Conservation (phyloP, 2,329 filamentous ascomycete species). For the Beauveria brongniartii region DNA sequence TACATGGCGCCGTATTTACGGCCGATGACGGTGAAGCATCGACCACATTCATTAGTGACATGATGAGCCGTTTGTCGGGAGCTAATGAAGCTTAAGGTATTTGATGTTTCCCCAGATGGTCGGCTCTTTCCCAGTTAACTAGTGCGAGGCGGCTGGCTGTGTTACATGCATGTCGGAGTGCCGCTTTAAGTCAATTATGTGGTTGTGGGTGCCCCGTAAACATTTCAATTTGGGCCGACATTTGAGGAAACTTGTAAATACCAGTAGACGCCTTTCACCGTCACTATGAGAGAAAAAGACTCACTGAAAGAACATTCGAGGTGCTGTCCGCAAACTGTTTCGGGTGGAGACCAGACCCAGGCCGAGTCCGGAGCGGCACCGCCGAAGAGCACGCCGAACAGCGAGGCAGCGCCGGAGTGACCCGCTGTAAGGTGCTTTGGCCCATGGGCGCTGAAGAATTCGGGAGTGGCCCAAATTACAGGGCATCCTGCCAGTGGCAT, state of each 20-base stretch:
- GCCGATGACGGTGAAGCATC: not conserved
- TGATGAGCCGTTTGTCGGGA: too few species aligned
- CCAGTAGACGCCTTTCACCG: too few species aligned
- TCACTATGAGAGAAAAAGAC: too few species aligned
- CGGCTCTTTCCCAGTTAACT: not conserved
- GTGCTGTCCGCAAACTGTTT: not conserved
- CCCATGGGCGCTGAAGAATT: not conserved
- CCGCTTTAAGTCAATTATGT: not conserved
- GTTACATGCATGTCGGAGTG: not conserved
- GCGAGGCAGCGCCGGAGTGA: not conserved
- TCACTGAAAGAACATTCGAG: too few species aligned
- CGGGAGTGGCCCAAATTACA: not conserved
- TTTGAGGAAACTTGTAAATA: not conserved
- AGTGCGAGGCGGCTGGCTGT: not conserved
- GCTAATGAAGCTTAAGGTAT: conserved; percentile 12
- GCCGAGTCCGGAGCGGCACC: conserved; percentile 3
- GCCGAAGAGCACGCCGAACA: not conserved
- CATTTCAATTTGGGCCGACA: too few species aligned
- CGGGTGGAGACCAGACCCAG: not conserved
- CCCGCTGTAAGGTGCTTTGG: not conserved
- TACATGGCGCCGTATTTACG: too few species aligned
- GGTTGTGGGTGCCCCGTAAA: too few species aligned
- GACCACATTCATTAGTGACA: too few species aligned
- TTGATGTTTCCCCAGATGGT: conserved; percentile 13
- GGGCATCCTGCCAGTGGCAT: not conserved